Evolutionary conservation across 1,139 yeast genomes (phyloP).

Genomic region (Ashbya aceris): DNA sequence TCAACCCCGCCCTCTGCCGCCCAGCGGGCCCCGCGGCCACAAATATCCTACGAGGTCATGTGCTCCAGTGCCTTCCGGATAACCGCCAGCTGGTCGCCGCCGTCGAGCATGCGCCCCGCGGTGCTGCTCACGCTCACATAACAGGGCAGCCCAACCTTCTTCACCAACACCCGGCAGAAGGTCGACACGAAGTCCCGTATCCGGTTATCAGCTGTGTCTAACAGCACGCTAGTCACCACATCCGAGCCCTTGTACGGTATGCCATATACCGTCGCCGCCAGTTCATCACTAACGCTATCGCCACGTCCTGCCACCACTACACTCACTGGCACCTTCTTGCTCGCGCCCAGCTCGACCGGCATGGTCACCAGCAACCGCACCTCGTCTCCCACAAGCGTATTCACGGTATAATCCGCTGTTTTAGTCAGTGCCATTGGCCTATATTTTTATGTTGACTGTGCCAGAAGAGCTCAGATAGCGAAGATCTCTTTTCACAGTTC

Average conservation of each 20-base stretch:
- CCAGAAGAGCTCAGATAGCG: too few species aligned
- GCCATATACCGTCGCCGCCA: constrained; percentile 1
- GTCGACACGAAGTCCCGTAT: not conserved
- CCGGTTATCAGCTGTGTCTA: not conserved
- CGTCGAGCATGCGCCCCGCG: not conserved
- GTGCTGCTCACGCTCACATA: constrained; percentile 2
- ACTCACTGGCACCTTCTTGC: not conserved
- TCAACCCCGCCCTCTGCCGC: too few species aligned
- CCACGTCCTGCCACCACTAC: not conserved
- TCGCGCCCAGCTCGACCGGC: constrained; percentile 2
- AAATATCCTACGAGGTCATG: not conserved
- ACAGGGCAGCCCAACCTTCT: not conserved
- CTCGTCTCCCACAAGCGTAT: not conserved
- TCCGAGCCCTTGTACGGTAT: not conserved
- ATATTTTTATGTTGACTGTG: too few species aligned
- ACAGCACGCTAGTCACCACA: not conserved
- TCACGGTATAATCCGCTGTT: constrained; percentile 3
- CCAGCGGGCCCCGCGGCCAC: too few species aligned
- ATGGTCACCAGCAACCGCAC: constrained; percentile 3
- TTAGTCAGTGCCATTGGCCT: constrained; percentile 1
- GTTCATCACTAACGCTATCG: not conserved
- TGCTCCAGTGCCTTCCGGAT: not conserved
- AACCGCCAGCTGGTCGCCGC: not conserved
- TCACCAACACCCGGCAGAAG: not conserved
- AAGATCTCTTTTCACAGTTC: too few species aligned